Conservation (phyloP, 768 basidiomycete species). For the Trametes cinnabarina region DNA sequence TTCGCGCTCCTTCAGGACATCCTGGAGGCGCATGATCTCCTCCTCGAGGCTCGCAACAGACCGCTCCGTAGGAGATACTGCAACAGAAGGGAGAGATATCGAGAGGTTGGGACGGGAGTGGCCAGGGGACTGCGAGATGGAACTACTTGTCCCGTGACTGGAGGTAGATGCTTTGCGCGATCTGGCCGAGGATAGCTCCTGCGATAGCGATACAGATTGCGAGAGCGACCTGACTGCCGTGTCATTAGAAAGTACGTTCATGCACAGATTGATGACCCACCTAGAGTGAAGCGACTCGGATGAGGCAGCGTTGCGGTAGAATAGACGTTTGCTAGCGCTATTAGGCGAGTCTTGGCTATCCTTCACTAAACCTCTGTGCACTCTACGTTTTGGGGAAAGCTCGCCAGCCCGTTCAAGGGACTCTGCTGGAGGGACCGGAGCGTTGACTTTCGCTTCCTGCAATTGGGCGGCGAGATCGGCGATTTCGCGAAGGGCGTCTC, state of each 20-base stretch:
- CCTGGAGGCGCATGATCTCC: slow-evolving; percentile 94
- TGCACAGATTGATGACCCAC: slow-evolving; percentile 36
- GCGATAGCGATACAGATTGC: slow-evolving; percentile 94
- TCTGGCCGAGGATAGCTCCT: slow-evolving; percentile 89
- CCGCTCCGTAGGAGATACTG: slow-evolving; percentile 52
- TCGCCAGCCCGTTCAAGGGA: slow-evolving; percentile 47
- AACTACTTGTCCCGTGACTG: slow-evolving; percentile 68
- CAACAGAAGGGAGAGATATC: slow-evolving; percentile 49
- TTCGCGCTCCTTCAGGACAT: slow-evolving; percentile 87
- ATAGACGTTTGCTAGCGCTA: slow-evolving; percentile 61
- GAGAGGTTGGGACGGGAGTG: slow-evolving; percentile 54
- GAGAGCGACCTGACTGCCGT: slow-evolving; percentile 69
- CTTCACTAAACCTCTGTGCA: slow-evolving; percentile 47
- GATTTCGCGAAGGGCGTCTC: slow-evolving; percentile 86
- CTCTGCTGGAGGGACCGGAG: slow-evolving; percentile 41
- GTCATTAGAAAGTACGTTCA: slow-evolving; percentile 20
- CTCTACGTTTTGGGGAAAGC: slow-evolving; percentile 49
- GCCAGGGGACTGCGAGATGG: slow-evolving; percentile 59
- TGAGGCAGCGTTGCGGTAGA: slow-evolving; percentile 84
- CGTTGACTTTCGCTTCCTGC: slow-evolving; percentile 76
- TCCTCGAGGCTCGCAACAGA: slow-evolving; percentile 85
- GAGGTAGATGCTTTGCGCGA: slow-evolving; percentile 82
- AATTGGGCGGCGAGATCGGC: slow-evolving; percentile 91
- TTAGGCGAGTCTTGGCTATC: slow-evolving; percentile 51
- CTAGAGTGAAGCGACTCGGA: slow-evolving; percentile 87